Percentiles rank a stretch among this genome's conserved stretches.
phyloP scores from a whole-genome alignment of 495 filamentous ascomycete species.

The Tirmania nivea region DNA sequence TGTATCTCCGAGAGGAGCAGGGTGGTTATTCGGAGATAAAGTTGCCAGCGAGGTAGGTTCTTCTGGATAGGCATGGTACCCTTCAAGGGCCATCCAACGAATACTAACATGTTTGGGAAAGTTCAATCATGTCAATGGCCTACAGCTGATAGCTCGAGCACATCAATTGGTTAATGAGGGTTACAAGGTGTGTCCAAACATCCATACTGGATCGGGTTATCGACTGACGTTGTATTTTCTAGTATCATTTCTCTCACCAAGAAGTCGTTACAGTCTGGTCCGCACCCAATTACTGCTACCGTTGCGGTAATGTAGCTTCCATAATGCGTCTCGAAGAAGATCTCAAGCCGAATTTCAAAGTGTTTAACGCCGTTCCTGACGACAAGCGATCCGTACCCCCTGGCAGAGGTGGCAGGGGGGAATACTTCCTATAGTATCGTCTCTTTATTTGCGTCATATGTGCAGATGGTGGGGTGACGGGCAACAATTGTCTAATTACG shows the following conservation, averaged over 20 bases:
- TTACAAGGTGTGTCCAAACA: slow-evolving; percentile 45
- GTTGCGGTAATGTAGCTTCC: slow-evolving; percentile 88
- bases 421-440: slow-evolving; percentile 65
- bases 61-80: slow-evolving; percentile 10
- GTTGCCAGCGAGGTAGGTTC: slow-evolving; percentile 54
- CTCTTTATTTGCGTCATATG: no score
- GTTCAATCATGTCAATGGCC: slow-evolving; percentile 94
- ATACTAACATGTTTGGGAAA: neutral
- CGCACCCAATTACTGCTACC: slow-evolving; percentile 96
- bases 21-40: slow-evolving; percentile 95
- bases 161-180: slow-evolving; percentile 97
- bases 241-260: slow-evolving; percentile 87
- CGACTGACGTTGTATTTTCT: neutral
- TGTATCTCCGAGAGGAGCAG: slow-evolving; percentile 78
- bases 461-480: no score
- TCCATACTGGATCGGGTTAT: neutral
- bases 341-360: slow-evolving; percentile 69
- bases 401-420: slow-evolving; percentile 57
- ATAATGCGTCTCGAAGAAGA: slow-evolving; percentile 86
- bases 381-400: slow-evolving; percentile 70
- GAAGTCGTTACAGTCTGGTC: slow-evolving; percentile 99
- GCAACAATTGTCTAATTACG: no score
- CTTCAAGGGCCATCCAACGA: neutral
- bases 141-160: slow-evolving; percentile 83
- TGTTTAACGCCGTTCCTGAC: slow-evolving; percentile 87